phyloP scores from a whole-genome alignment of 441 rosid genomes.

The Daphne laureola region DNA sequence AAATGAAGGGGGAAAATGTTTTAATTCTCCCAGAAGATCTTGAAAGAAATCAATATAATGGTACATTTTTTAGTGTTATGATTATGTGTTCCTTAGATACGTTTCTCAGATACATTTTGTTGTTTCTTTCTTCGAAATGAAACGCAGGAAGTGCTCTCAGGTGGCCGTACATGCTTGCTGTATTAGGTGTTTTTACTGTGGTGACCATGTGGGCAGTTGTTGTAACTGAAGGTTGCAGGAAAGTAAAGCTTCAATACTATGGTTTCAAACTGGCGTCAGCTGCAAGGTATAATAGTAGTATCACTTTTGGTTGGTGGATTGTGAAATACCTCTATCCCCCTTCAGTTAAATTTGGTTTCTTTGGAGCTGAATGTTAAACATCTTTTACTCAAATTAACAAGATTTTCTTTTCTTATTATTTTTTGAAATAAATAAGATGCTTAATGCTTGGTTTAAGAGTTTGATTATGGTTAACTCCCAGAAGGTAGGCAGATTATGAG shows the following conservation, averaged over 20 bases:
- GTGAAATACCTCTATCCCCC: neutral
- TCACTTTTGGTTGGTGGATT: neutral
- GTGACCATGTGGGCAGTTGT: slow-evolving; percentile 96
- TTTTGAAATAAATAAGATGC: neutral
- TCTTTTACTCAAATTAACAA: neutral
- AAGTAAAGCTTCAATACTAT: slow-evolving; percentile 86
- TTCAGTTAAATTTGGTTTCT: neutral
- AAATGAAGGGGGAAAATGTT: too few relatives aligned
- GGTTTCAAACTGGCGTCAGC: slow-evolving; percentile 94
- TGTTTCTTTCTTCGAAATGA: neutral
- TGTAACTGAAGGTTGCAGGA: slow-evolving; percentile 95
- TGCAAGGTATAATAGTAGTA: slow-evolving; percentile 42
- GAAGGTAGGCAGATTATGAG: too few relatives aligned
- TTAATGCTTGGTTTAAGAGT: too few relatives aligned
- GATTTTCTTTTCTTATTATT: slow-evolving; percentile 2
- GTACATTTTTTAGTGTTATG: too few relatives aligned
- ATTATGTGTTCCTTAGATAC: too few relatives aligned
- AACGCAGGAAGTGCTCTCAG: slow-evolving; percentile 57
- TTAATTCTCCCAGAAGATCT: too few relatives aligned
- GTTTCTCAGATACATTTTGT: too few relatives aligned
- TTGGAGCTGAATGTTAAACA: neutral
- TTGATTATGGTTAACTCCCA: too few relatives aligned
- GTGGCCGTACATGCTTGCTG: slow-evolving; percentile 62
- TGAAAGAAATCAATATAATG: too few relatives aligned
- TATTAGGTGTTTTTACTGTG: slow-evolving; percentile 61